A percentile compares a stretch with the other conserved stretches of the same genome.
Conservation (phyloP, 1,139 yeast species). For the Pichia norvegensis region DNA sequence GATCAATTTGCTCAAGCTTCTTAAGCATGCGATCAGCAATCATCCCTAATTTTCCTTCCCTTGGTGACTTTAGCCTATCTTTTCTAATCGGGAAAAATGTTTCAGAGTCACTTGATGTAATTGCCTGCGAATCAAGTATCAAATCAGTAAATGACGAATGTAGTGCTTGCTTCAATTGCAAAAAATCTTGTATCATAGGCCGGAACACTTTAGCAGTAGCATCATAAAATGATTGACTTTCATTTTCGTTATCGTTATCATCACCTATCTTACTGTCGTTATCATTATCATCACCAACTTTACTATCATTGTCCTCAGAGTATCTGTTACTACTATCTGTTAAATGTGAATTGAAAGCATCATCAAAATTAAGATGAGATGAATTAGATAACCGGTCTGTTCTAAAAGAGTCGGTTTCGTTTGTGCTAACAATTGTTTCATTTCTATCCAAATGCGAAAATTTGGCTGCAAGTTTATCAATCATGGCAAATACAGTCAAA, state of each 20-base stretch:
- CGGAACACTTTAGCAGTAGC: slow-evolving; percentile 32
- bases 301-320: slow-evolving; percentile 3
- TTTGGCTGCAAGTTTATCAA: slow-evolving; percentile 20
- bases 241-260: slow-evolving; percentile 12
- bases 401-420: not conserved
- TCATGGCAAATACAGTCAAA: slow-evolving; percentile 43
- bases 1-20: slow-evolving; percentile 27
- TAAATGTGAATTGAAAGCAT: not conserved
- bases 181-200: slow-evolving; percentile 64
- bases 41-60: slow-evolving; percentile 1
- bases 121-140: slow-evolving; percentile 60
- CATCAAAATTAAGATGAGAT: not conserved
- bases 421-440: slow-evolving; percentile 13
- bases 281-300: slow-evolving; percentile 5
- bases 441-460: slow-evolving; percentile 10
- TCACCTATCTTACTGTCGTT: too few relatives aligned
- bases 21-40: slow-evolving; percentile 7
- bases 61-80: slow-evolving; percentile 30
- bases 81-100: slow-evolving; percentile 54
- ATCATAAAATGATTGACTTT: slow-evolving; percentile 26
- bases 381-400: not conserved
- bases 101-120: slow-evolving; percentile 68
- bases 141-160: slow-evolving; percentile 58
- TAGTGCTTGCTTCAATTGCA: slow-evolving; percentile 64
- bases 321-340: not conserved